These are phyloP conservation scores for Asterophora lycoperdoides DNA, from an alignment of 768 basidiomycete genomes.

Conservation along the genomic window DNA sequence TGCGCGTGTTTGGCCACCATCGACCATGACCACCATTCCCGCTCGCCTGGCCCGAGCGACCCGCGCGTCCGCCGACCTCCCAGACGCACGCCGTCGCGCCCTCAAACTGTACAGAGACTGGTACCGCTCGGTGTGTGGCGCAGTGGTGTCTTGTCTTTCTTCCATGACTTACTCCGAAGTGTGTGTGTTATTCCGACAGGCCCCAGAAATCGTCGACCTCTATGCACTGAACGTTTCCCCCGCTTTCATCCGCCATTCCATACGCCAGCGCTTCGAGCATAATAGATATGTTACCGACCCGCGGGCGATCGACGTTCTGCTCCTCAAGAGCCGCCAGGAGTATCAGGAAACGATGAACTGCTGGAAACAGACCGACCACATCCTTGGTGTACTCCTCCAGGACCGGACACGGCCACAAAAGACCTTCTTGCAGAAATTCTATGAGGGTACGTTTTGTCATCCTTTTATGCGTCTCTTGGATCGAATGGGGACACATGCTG, in stretches of 20 bases:
- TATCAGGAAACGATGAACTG: conserved; percentile 93
- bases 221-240: conserved; percentile 83
- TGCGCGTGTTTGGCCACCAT: conserved; percentile 11
- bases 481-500: conserved; percentile 1
- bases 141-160: not conserved
- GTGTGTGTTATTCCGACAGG: conserved; percentile 45
- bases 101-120: conserved; percentile 87
- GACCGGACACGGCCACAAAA: conserved; percentile 39
- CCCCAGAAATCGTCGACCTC: conserved; percentile 82
- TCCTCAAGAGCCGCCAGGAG: conserved; percentile 82
- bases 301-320: conserved; percentile 77
- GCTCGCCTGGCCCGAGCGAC: conserved; percentile 76
- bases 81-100: conserved; percentile 64
- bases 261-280: conserved; percentile 83
- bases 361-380: conserved; percentile 87
- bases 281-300: conserved; percentile 80
- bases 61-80: conserved; percentile 47
- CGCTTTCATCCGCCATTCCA: conserved; percentile 69
- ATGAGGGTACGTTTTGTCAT: conserved; percentile 59
- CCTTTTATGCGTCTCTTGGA: not conserved
- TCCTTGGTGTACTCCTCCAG: conserved; percentile 65
- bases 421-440: conserved; percentile 82
- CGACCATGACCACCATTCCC: conserved; percentile 71
- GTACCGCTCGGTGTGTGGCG: conserved; percentile 78
- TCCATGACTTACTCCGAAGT: conserved; percentile 1